phyloP scores from a whole-genome alignment of 192 early-diverging fungal genomes.

The Dimargaris cristalligena region DNA sequence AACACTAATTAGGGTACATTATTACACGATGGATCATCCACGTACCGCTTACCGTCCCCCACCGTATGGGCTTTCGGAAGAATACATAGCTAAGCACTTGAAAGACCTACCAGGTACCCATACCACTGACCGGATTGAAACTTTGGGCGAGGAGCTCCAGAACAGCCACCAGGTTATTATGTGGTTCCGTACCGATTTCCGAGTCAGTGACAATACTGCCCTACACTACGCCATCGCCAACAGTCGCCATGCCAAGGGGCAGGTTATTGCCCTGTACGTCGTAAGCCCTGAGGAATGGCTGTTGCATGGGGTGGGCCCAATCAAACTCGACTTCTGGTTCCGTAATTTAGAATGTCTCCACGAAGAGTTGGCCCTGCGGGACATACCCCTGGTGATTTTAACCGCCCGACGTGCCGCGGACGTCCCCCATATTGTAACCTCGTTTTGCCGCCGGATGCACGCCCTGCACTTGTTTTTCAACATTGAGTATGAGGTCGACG shows the following conservation, averaged over 20 bases:
- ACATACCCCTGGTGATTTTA: conserved; percentile 31
- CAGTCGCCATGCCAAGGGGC: conserved; percentile 10
- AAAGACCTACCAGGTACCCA: background rate
- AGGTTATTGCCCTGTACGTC: conserved; percentile 32
- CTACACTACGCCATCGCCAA: conserved; percentile 15
- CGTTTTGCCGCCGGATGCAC: conserved; percentile 14
- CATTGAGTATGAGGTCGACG: conserved; percentile 37
- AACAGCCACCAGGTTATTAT: conserved; percentile 11
- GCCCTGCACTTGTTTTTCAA: conserved; percentile 32
- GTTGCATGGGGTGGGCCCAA: conserved; percentile 31
- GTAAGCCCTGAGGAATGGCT: conserved; percentile 34
- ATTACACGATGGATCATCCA: too few species aligned
- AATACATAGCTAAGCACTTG: background rate
- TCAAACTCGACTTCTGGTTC: conserved; percentile 34
- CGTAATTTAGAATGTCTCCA: conserved; percentile 26
- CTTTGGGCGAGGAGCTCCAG: background rate
- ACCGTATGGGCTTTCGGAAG: background rate
- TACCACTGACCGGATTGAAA: background rate
- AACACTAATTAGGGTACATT: too few species aligned
- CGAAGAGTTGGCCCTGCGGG: conserved; percentile 12
- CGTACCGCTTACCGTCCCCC: background rate
- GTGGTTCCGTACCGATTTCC: conserved; percentile 34
- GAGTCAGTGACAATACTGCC: conserved; percentile 27
- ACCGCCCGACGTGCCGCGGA: conserved; percentile 14
- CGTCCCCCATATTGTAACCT: conserved; percentile 22